phyloP scores from a whole-genome alignment of 805 yeast genomes.

The Maudiozyma pseudohumilis region DNA sequence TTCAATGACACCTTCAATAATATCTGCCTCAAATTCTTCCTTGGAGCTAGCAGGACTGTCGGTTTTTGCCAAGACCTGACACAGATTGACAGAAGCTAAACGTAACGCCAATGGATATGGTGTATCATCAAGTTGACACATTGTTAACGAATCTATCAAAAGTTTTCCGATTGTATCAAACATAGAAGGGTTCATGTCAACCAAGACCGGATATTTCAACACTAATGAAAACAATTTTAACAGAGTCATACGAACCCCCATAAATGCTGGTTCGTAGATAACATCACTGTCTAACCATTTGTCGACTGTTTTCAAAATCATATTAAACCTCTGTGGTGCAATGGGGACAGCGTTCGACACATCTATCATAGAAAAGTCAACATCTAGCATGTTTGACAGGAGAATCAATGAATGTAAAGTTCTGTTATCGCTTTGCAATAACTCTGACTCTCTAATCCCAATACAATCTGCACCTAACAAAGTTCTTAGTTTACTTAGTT shows the following conservation, averaged over 20 bases:
- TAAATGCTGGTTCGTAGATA: constrained; percentile 49
- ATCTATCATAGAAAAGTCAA: background rate
- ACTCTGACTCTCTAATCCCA: constrained; percentile 39
- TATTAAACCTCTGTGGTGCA: constrained; percentile 53
- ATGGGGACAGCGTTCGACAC: constrained; percentile 34
- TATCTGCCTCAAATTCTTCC: constrained; percentile 28
- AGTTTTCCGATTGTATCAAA: constrained; percentile 38
- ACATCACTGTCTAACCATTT: constrained; percentile 54
- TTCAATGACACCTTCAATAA: constrained; percentile 37
- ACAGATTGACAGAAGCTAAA: constrained; percentile 38
- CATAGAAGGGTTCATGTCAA: constrained; percentile 32
- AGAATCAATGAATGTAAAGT: constrained; percentile 33
- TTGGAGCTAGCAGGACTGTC: constrained; percentile 26
- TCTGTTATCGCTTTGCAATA: constrained; percentile 35
- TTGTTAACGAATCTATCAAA: constrained; percentile 25
- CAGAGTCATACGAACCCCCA: constrained; percentile 41
- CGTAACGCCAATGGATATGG: constrained; percentile 34
- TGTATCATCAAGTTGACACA: constrained; percentile 30
- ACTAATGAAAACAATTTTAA: constrained; percentile 34
- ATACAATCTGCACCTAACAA: constrained; percentile 55
- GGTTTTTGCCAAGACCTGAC: constrained; percentile 22
- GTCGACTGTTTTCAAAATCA: constrained; percentile 45
- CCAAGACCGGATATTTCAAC: constrained; percentile 26
- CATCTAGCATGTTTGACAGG: constrained; percentile 34
- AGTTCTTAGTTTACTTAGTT: constrained; percentile 47